Evolutionary conservation across 352 stramenopile genomes (phyloP).

Genomic region (Plasmopara halstedii): DNA sequence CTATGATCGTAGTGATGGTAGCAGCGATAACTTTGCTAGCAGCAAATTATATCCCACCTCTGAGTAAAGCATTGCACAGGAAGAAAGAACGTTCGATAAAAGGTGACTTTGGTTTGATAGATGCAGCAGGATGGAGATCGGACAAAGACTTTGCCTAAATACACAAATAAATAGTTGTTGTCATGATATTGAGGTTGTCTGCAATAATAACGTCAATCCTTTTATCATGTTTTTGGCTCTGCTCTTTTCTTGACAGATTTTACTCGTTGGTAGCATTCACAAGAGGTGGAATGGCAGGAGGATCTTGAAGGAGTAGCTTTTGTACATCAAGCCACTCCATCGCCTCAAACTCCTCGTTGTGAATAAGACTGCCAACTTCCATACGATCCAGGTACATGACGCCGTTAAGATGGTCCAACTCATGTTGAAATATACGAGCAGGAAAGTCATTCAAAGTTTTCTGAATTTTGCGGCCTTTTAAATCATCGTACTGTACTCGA

Average conservation of each 20-base stretch:
- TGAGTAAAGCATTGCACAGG: conserved; percentile 19
- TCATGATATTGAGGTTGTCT: background rate
- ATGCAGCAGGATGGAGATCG: conserved; percentile 12
- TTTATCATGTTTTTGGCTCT: conserved; percentile 17
- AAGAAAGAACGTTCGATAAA: conserved; percentile 9
- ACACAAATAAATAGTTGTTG: background rate
- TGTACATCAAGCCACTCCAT: conserved; percentile 55
- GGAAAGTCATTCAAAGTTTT: conserved; percentile 64
- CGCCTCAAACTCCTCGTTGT: conserved; percentile 74
- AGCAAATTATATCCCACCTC: conserved; percentile 18
- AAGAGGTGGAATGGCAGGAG: conserved; percentile 17
- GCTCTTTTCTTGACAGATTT: conserved; percentile 6
- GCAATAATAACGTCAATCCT: too few relatives aligned
- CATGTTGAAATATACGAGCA: conserved; percentile 81
- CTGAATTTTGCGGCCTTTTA: conserved; percentile 37
- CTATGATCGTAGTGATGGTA: conserved; percentile 20
- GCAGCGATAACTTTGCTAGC: conserved; percentile 21
- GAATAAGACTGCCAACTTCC: conserved; percentile 59
- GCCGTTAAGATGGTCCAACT: conserved; percentile 73
- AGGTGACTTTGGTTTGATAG: conserved; percentile 1
- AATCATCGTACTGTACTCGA: conserved; percentile 53
- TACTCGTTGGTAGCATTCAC: conserved; percentile 10
- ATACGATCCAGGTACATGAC: conserved; percentile 73
- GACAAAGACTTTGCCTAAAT: conserved; percentile 30
- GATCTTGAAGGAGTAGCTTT: conserved; percentile 41